phyloP scores from a whole-genome alignment of 2,329 filamentous ascomycete genomes.

The Fusarium fujikuroi region DNA sequence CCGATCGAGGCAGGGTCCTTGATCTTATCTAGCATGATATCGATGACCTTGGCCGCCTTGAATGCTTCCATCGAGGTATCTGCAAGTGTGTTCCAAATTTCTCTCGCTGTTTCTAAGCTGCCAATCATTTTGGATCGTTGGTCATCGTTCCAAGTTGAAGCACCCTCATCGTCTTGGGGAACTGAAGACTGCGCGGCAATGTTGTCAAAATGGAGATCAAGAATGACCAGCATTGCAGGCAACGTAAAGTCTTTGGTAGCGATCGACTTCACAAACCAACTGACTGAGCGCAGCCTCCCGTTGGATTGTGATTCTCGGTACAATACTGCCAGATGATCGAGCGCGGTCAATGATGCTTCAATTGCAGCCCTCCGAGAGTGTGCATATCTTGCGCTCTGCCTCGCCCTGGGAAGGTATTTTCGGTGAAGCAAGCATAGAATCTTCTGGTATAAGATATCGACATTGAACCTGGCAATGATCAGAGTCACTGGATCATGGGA shows the following conservation, averaged over 20 bases:
- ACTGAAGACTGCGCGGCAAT: conserved; percentile 56
- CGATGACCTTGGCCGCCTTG: conserved; percentile 84
- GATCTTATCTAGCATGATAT: conserved; percentile 85
- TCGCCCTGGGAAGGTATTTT: conserved; percentile 82
- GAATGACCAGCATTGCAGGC: conserved; percentile 83
- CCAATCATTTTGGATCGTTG: conserved; percentile 80
- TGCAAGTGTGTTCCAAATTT: conserved; percentile 83
- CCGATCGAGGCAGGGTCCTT: conserved; percentile 48
- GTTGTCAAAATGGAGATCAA: conserved; percentile 82
- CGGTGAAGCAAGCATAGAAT: conserved; percentile 89
- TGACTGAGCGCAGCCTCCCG: conserved; percentile 77
- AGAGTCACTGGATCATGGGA: conserved; percentile 83
- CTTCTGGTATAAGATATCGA: conserved; percentile 89
- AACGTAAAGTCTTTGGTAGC: conserved; percentile 88
- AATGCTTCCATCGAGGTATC: conserved; percentile 88
- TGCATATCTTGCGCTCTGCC: conserved; percentile 81
- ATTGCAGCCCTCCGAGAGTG: conserved; percentile 87
- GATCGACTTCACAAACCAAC: conserved; percentile 82
- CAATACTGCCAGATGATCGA: conserved; percentile 80
- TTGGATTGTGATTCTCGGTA: conserved; percentile 78
- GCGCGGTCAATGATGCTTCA: conserved; percentile 84
- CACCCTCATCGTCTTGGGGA: conserved; percentile 54
- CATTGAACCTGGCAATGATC: conserved; percentile 84
- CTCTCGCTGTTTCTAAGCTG: conserved; percentile 75
- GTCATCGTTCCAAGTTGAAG: conserved; percentile 66